Evolutionary conservation across 768 basidiomycete genomes (phyloP).

Genomic region (Rhizopogon roseolus): DNA sequence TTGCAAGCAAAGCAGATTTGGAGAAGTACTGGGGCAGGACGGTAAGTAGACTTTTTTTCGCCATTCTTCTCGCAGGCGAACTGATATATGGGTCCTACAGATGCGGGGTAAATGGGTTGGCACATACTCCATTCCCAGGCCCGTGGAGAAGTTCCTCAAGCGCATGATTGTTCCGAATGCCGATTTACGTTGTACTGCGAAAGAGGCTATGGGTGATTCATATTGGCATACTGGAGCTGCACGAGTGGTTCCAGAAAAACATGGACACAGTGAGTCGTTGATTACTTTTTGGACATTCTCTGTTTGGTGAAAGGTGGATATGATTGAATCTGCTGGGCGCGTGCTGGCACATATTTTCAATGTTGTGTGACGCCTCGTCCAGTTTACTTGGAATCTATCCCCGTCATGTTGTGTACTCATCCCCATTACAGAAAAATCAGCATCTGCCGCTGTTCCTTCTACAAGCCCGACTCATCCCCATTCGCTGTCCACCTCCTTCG

Average conservation of each 20-base stretch:
- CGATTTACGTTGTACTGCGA: conserved; percentile 70
- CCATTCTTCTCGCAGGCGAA: background rate
- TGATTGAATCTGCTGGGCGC: too few species aligned
- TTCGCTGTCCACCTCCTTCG: conserved; percentile 16
- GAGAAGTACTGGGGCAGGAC: conserved; percentile 87
- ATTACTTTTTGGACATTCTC: background rate
- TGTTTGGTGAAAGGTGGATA: too few species aligned
- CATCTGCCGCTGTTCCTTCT: conserved; percentile 16
- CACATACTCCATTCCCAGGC: conserved; percentile 50
- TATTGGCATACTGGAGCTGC: conserved; percentile 52
- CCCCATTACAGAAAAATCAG: conserved; percentile 26
- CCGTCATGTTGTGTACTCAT: background rate
- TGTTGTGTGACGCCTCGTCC: too few species aligned
- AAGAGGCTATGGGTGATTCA: conserved; percentile 57
- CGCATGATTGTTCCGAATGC: conserved; percentile 80
- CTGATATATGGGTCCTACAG: conserved; percentile 26
- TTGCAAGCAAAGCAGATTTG: conserved; percentile 73
- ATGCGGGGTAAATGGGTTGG: conserved; percentile 86
- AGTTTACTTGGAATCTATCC: background rate
- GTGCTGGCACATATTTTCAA: too few species aligned
- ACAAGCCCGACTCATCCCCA: conserved; percentile 11
- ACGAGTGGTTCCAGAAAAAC: conserved; percentile 12
- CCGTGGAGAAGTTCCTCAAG: conserved; percentile 62
- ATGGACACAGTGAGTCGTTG: conserved; percentile 38
- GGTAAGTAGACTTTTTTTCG: conserved; percentile 30